phyloP scores from a whole-genome alignment of 1,139 yeast genomes.

The Debaryomycetaceae sp. region DNA sequence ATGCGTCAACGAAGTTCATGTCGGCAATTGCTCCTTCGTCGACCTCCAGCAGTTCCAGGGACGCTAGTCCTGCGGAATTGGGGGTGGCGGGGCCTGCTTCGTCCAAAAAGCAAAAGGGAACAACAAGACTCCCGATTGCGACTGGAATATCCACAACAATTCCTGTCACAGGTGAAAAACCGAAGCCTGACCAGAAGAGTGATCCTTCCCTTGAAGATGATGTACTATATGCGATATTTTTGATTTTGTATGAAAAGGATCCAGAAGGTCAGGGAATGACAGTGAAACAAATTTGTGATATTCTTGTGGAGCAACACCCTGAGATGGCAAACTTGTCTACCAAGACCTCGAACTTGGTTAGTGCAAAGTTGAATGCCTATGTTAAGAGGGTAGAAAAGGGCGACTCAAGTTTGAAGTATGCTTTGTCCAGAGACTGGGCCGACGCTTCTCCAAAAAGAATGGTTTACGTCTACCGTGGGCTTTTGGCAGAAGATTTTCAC shows the following conservation, averaged over 20 bases:
- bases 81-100: constrained; percentile 3
- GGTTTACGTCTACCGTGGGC: constrained; percentile 82
- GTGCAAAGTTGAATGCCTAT: constrained; percentile 79
- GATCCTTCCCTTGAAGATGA: constrained; percentile 69
- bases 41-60: constrained; percentile 22
- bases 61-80: constrained; percentile 24
- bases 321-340: constrained; percentile 77
- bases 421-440: constrained; percentile 83
- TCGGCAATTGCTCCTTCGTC: constrained; percentile 18
- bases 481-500: constrained; percentile 68
- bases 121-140: constrained; percentile 51
- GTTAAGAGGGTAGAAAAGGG: constrained; percentile 82
- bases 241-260: constrained; percentile 66
- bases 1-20: constrained; percentile 14
- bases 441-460: constrained; percentile 83
- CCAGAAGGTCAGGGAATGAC: constrained; percentile 75
- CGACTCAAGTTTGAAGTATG: constrained; percentile 65
- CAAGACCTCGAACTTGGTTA: constrained; percentile 75
- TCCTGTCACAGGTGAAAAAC: constrained; percentile 80
- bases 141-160: constrained; percentile 75
- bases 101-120: constrained; percentile 33
- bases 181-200: constrained; percentile 60
- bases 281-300: constrained; percentile 78
- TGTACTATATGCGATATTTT: constrained; percentile 69
- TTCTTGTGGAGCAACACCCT: constrained; percentile 67